Base-by-base conservation (phyloP, 371 early-diverging fungal genomes). In the Mortierella sp. region DNA sequence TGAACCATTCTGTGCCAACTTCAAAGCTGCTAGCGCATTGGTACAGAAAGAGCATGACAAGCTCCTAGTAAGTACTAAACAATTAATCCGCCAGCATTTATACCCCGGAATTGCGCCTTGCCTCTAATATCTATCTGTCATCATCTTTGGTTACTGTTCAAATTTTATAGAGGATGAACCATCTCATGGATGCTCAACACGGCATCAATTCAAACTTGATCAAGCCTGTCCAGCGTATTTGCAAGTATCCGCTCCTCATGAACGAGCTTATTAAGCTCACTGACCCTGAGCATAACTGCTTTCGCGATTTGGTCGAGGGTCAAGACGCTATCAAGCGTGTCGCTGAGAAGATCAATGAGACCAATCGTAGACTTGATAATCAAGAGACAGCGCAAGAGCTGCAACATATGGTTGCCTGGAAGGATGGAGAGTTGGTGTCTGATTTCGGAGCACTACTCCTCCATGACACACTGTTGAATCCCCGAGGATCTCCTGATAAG, bases 151-250 rank as follows among this genome's bases (percentile, higher is more conserved):
- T 53, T 17, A 9, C 19, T 26, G 2, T 59, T 60, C 9, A 34
- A 13, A 26, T 13, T 32, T n/a, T 57, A 13, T 73, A 88, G 89
- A 72, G 85, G 68, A 81, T 94, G 58, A 84, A 87, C 34, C 86
- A 91, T 66, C 81, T 96, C 23, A 83, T 97, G 60, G 96, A 98
- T 64, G 96, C 97, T 10, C 89, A 85, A 35, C 93, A 94, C 65
- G 93, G 93, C 70, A 86, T 99, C 60, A 97, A 93, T 23, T 95
- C 96, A 19, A 88, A 95, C 82, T 88, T 99, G 51, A 97, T 99
- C 85, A 96, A 96, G 83, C 99, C 99, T 1, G 92, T 98, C 1
- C 99, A 99, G 85, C 92, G 99, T 66, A 93, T 98, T 67, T 96
- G 97, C 88, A 97, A 96, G 87, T 99, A 98, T 84, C 96, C 97